phyloP scores from a whole-genome alignment of 2,329 filamentous ascomycete genomes.

The Pseudocercospora vitis region DNA sequence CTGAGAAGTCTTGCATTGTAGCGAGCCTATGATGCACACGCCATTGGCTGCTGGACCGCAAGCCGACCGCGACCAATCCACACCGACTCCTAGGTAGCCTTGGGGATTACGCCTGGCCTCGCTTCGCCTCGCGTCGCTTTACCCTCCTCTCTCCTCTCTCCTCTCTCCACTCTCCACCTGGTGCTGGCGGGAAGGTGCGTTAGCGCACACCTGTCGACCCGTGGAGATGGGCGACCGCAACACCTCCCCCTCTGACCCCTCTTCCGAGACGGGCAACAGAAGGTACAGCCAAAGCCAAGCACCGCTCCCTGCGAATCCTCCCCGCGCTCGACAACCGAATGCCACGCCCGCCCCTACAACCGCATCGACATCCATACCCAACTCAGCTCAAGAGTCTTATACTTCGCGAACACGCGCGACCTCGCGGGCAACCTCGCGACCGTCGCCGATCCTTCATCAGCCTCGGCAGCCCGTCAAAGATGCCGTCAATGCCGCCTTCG shows the following conservation, averaged over 20 bases:
- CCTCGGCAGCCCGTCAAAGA: constrained; percentile 53
- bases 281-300: not conserved
- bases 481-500: constrained; percentile 58
- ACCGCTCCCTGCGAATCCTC: too few relatives aligned
- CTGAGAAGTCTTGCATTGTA: not conserved
- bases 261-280: not conserved
- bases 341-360: constrained; percentile 8
- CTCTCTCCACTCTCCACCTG: not conserved
- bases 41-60: constrained; percentile 8
- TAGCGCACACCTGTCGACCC: constrained; percentile 10
- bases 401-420: constrained; percentile 18
- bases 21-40: constrained; percentile 15
- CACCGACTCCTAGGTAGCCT: constrained; percentile 6
- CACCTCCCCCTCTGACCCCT: constrained; percentile 4
- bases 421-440: constrained; percentile 19
- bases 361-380: constrained; percentile 5
- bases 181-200: constrained; percentile 9
- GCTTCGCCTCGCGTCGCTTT: too few relatives aligned
- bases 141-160: not conserved
- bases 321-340: constrained; percentile 9
- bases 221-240: constrained; percentile 17
- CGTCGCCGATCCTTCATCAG: constrained; percentile 27
- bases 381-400: constrained; percentile 15
- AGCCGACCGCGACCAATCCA: constrained; percentile 8
- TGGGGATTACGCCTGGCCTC: not conserved